Evolutionary conservation across 176 grass and related monocot species (phyloP).

Genomic region (Triticum dicoccoides): DNA sequence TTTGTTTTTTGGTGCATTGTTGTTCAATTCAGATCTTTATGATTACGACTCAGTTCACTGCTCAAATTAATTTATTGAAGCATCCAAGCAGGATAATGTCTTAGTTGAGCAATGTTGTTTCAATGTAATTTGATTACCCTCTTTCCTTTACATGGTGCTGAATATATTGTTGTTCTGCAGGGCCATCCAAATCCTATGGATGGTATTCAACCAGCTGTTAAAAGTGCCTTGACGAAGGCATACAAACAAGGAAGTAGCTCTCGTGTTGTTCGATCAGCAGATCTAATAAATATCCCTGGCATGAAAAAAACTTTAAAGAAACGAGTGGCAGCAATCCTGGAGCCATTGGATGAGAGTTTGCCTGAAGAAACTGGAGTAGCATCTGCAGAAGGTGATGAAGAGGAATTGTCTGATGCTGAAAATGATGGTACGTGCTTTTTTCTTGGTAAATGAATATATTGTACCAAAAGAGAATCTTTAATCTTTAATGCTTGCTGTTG

Average conservation of each 20-base stretch:
- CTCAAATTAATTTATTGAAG: not conserved
- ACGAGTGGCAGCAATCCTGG: slow-evolving; percentile 86
- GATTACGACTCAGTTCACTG: not conserved
- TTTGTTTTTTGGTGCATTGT: not conserved
- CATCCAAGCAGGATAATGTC: not conserved
- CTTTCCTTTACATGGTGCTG: not conserved
- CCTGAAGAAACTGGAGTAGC: slow-evolving; percentile 75
- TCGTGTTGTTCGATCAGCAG: slow-evolving; percentile 77
- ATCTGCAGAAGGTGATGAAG: slow-evolving; percentile 63
- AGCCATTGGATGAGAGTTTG: slow-evolving; percentile 77
- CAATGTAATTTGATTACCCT: slow-evolving; percentile 3
- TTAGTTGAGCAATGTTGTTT: slow-evolving; percentile 5
- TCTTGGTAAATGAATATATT: not conserved
- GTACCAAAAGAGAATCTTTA: not conserved
- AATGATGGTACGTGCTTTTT: slow-evolving; percentile 56
- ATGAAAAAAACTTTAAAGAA: slow-evolving; percentile 90
- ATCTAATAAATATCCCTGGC: slow-evolving; percentile 79
- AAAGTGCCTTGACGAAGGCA: slow-evolving; percentile 88
- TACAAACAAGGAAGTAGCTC: slow-evolving; percentile 91
- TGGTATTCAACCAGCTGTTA: slow-evolving; percentile 83
- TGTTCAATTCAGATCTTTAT: not conserved
- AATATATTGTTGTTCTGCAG: slow-evolving; percentile 37
- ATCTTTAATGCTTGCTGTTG: not conserved
- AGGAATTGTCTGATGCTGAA: slow-evolving; percentile 74
- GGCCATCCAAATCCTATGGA: slow-evolving; percentile 88